Conservation (phyloP, 192 early-diverging fungal species). For the Entomortierella beljakovae region DNA sequence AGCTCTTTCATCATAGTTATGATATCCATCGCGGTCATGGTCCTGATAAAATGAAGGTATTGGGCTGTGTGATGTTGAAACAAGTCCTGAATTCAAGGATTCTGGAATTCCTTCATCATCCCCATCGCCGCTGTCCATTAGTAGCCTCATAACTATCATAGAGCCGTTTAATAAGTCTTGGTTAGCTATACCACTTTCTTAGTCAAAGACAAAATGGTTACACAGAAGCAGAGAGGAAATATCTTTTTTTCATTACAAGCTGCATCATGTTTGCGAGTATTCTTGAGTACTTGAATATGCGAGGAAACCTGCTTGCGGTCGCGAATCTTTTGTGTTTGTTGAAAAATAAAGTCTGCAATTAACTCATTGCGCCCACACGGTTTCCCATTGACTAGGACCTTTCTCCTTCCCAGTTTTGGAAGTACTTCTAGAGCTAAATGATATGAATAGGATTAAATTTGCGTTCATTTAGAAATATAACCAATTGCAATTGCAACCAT, state of each 20-base stretch:
- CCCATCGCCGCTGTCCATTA: slow-evolving; percentile 58
- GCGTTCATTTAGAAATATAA: not conserved
- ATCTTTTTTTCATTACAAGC: too few relatives aligned
- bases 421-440: slow-evolving; percentile 59
- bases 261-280: slow-evolving; percentile 71
- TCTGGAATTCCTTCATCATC: slow-evolving; percentile 49
- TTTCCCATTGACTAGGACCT: slow-evolving; percentile 65
- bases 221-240: slow-evolving; percentile 15
- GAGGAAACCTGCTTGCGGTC: slow-evolving; percentile 85
- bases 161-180: not conserved
- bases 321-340: slow-evolving; percentile 71
- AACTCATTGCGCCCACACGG: slow-evolving; percentile 78
- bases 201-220: not conserved
- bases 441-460: not conserved
- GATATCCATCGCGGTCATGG: not conserved
- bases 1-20: not conserved
- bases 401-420: slow-evolving; percentile 64
- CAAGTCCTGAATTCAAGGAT: not conserved
- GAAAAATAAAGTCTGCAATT: slow-evolving; percentile 79
- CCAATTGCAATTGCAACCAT: not conserved
- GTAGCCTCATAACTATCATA: slow-evolving; percentile 57
- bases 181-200: not conserved
- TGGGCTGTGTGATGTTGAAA: slow-evolving; percentile 16
- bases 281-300: slow-evolving; percentile 83
- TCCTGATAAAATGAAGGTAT: slow-evolving; percentile 1